Evolutionary conservation across 169 alveolate genomes (phyloP), one percentile per base, ranked within the genome.

Genomic region (Ichthyophthirius multifiliis): DNA sequence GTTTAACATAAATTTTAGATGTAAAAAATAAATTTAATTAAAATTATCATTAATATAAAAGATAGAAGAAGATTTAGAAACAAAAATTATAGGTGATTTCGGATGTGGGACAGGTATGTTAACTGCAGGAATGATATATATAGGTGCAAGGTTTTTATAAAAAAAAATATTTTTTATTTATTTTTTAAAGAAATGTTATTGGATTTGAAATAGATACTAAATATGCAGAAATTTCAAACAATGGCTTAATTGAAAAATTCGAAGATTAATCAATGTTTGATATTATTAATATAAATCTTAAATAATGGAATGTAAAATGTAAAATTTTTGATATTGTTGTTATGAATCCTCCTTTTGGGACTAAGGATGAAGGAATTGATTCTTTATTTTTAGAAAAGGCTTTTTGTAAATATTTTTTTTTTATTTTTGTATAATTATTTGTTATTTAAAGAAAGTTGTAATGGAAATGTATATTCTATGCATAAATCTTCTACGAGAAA

Each of bases 91-190:
- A 16, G 86, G 82, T 10, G 86, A 81, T 81, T 73, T 81, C 23
- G 86, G 86, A 20, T 81, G 86, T 41, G 86, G 86, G 37, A 81
- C 86, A 15, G 86, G 86, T 0, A 81, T 81, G 86, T 55, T 81
- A 67, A 47, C 80, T 37, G 71, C 82, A 7, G 86, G 82, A 20
- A 43, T 81, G 65, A 13, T 81, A 20, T 81, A 71, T 73, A 43
- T 64, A 6, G 78, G 78, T 48, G 82, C 75, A 39, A 65, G 62
- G 47, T 67, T 46, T 32, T 18, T 32, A 13, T n/a, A 10, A 12
- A 13, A 15, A 32, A 0, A 65, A 12, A 15, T 18, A 30, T 15
- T 32, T 65, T 31, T 27, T 27, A 6, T 62, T 10, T 2, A 9
- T 10, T 7, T 62, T 62, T 62, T 20, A 62, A 27, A 65, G 75